Evolutionary conservation across 1,284 basidiomycete species (phyloP).

Genomic region (Coniferiporia sulphurascens): DNA sequence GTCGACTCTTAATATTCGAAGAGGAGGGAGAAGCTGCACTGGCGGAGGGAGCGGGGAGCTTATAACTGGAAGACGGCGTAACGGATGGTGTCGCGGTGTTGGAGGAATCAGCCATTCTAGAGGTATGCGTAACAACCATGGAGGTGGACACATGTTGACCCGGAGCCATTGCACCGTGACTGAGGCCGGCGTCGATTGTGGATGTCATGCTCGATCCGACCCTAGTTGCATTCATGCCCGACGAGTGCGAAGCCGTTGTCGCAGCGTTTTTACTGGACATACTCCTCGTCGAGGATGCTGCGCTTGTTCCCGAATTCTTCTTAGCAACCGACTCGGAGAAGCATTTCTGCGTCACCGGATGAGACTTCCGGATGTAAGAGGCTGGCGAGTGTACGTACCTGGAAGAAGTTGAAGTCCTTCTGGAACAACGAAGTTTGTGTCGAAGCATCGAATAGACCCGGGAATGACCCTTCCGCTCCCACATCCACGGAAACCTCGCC

Average conservation of each 20-base stretch:
- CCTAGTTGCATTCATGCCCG: background rate
- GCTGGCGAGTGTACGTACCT: constrained; percentile 13
- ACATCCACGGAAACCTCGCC: constrained; percentile 25
- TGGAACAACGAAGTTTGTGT: constrained; percentile 25
- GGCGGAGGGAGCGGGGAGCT: background rate
- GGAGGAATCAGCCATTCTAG: background rate
- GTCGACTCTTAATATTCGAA: background rate
- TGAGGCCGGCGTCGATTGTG: no score
- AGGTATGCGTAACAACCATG: background rate
- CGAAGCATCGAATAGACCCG: constrained; percentile 26
- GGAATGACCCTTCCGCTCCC: constrained; percentile 27
- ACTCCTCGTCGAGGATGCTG: background rate
- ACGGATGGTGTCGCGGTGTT: background rate
- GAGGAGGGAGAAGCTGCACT: background rate
- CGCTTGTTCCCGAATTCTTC: background rate
- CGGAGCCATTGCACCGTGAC: background rate
- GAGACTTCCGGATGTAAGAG: no score
- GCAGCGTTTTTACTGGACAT: background rate
- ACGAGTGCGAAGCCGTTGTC: background rate
- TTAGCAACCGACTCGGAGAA: background rate
- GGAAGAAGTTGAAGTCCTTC: constrained; percentile 29
- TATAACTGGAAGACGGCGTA: background rate
- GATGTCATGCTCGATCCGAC: no score
- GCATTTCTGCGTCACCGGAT: constrained; percentile 3
- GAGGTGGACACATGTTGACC: no score